phyloP scores from a whole-genome alignment of 306 rosid genomes.

The Cucurbita maxima region DNA sequence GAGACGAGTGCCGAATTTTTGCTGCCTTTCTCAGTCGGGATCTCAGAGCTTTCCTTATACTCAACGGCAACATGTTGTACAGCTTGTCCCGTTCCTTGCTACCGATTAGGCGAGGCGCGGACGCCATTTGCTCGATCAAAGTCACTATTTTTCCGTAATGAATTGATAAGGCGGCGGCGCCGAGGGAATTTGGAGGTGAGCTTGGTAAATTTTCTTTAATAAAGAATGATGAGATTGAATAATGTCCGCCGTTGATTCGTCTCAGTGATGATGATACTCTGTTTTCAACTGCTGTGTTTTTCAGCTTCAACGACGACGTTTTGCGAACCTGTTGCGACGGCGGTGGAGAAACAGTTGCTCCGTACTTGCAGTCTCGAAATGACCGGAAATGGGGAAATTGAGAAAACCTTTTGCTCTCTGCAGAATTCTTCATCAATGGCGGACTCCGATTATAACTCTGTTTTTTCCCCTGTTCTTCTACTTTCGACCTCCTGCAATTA shows the following conservation, averaged over 20 bases:
- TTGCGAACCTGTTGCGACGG: slow-evolving; percentile 27
- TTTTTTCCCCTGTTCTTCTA: neutral
- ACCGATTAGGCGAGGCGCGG: slow-evolving; percentile 32
- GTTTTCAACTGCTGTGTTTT: neutral
- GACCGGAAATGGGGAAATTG: slow-evolving; percentile 17
- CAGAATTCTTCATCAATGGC: slow-evolving; percentile 10
- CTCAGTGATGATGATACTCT: slow-evolving; percentile 12
- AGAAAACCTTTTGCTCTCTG: slow-evolving; percentile 4
- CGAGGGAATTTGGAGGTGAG: slow-evolving; percentile 45
- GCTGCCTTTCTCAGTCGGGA: slow-evolving; percentile 33
- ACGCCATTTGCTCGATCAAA: slow-evolving; percentile 41
- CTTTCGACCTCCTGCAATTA: neutral
- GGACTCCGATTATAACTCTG: slow-evolving; percentile 12
- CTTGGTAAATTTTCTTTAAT: slow-evolving; percentile 18
- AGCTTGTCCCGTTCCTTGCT: slow-evolving; percentile 37
- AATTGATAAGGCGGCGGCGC: slow-evolving; percentile 46
- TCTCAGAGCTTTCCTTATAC: slow-evolving; percentile 36
- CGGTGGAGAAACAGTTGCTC: slow-evolving; percentile 19
- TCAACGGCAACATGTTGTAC: slow-evolving; percentile 45
- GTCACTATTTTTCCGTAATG: slow-evolving; percentile 65
- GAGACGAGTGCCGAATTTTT: slow-evolving; percentile 18
- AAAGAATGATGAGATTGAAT: slow-evolving; percentile 29
- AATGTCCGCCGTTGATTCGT: slow-evolving; percentile 20
- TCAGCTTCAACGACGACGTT: slow-evolving; percentile 35
- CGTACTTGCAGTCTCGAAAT: slow-evolving; percentile 30